phyloP scores from a whole-genome alignment of 192 early-diverging fungal genomes.

The Umbelopsis vinacea region DNA sequence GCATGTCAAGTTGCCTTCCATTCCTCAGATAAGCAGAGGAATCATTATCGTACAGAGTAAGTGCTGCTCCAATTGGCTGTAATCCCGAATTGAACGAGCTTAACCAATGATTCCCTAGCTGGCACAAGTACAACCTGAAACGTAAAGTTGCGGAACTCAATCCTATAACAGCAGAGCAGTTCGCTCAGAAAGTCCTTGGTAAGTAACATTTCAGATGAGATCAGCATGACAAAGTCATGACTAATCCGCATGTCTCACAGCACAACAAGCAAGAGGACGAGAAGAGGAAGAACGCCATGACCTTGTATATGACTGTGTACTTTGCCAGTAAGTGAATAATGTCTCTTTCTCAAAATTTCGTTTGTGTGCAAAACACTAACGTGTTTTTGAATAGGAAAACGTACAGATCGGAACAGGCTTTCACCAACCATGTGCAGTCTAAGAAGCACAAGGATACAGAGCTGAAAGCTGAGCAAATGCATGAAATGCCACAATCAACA shows the following conservation, averaged over 20 bases:
- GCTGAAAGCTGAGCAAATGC: constrained; percentile 34
- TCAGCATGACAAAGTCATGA: background rate
- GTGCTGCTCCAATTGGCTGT: background rate
- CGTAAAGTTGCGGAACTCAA: constrained; percentile 93
- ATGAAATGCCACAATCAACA: background rate
- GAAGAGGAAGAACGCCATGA: constrained; percentile 47
- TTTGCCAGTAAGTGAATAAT: constrained; percentile 57
- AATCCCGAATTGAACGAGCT: background rate
- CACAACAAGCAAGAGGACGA: constrained; percentile 64
- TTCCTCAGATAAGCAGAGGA: constrained; percentile 88
- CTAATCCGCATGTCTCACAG: constrained; percentile 26
- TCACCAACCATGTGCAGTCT: constrained; percentile 85
- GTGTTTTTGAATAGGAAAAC: constrained; percentile 25
- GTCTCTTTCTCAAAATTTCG: background rate
- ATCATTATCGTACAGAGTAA: constrained; percentile 90
- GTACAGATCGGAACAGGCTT: constrained; percentile 77
- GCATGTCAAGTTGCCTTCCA: constrained; percentile 95
- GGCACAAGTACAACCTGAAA: constrained; percentile 99
- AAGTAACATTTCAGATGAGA: background rate
- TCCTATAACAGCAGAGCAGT: constrained; percentile 82
- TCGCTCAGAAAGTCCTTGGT: constrained; percentile 74
- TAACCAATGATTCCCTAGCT: constrained; percentile 44
- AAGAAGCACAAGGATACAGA: constrained; percentile 94
- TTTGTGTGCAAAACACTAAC: background rate
- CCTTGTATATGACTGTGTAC: constrained; percentile 50